Evolutionary conservation across 306 rosid genomes (phyloP), one percentile per base, ranked within the genome.

Genomic region (Cotoneaster glaucophyllus): DNA sequence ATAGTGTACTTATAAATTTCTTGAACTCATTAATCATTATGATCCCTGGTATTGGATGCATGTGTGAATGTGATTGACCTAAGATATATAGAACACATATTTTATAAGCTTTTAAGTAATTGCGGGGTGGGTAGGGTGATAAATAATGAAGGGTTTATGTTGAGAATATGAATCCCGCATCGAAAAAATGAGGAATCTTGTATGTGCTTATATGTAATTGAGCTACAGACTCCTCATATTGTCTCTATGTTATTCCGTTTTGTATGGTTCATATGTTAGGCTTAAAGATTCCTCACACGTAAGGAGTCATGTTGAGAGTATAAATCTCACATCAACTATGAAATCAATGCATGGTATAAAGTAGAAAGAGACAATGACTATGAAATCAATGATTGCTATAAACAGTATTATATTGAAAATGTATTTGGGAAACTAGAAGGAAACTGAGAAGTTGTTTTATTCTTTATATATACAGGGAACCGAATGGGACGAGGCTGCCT

Each of bases 401-500:
- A 45, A 31, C 21, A 18, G 22, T 17, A 54, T 54, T 21, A 54
- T 25, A 41, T 11, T 22, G 14, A 19, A 21, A 10, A 57, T 57
- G 11, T n/a, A 22, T 26, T 3, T 24, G 12, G 15, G 74, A 50
- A 54, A 31, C 8, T 31, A 64, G 44, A 64, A 64, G 13, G 43
- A 31, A 31, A 29, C 10, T 14, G 67, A 34, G 17, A 22, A 10
- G 53, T 67, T 19, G 14, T 45, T 41, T 43, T 84, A 22, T 26
- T 78, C 4, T 54, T 74, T 58, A 8, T 32, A 71, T 58, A 4
- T 32, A 74, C 61, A 93, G 98, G 89, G 75, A 76, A 79, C 81
- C 68, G 98, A 90, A 25, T 91, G 95, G 97, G 97, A 94, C 93
- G 89, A 85, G 75, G 24, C 88, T 64, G 82, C 87, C 88, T 94